Percentiles rank a stretch among this genome's conserved stretches.
Evolutionary conservation across 2,329 filamentous ascomycete species (phyloP).

Genomic region (Fusarium aywerte): DNA sequence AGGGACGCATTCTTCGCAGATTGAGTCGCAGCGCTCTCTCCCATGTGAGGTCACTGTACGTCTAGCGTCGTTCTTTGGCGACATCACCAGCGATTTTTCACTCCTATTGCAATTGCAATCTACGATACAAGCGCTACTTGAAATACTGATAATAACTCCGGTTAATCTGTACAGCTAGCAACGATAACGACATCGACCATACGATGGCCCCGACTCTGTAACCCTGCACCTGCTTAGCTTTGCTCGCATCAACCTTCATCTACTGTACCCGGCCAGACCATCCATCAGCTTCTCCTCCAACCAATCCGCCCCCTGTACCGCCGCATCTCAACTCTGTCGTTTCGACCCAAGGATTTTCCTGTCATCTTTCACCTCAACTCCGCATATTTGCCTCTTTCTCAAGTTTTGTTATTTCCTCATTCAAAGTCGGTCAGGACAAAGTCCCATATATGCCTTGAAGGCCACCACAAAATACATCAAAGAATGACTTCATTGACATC

Average conservation of each 20-base stretch:
- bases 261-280: constrained; percentile 16
- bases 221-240: constrained; percentile 27
- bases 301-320: constrained; percentile 34
- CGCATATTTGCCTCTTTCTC: constrained; percentile 11
- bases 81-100: constrained; percentile 1
- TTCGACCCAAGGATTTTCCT: constrained; percentile 24
- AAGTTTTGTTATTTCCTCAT: constrained; percentile 14
- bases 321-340: constrained; percentile 22
- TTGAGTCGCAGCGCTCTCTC: constrained; percentile 1
- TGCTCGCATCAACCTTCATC: constrained; percentile 34
- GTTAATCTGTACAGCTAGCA: constrained; percentile 17
- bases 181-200: constrained; percentile 31
- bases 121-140: constrained; percentile 11
- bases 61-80: neutral
- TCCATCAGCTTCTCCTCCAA: constrained; percentile 6
- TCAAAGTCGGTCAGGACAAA: constrained; percentile 2
- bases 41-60: constrained; percentile 13
- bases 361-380: constrained; percentile 21
- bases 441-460: neutral
- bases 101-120: constrained; percentile 7
- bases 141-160: constrained; percentile 20
- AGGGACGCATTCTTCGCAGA: constrained; percentile 5
- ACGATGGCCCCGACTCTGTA: constrained; percentile 32
- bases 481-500: constrained; percentile 2
- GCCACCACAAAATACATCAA: neutral